Evolutionary conservation across 495 filamentous ascomycete genomes (phyloP), one percentile per base, ranked within the genome.

Genomic region (Penicillium coprophilum): DNA sequence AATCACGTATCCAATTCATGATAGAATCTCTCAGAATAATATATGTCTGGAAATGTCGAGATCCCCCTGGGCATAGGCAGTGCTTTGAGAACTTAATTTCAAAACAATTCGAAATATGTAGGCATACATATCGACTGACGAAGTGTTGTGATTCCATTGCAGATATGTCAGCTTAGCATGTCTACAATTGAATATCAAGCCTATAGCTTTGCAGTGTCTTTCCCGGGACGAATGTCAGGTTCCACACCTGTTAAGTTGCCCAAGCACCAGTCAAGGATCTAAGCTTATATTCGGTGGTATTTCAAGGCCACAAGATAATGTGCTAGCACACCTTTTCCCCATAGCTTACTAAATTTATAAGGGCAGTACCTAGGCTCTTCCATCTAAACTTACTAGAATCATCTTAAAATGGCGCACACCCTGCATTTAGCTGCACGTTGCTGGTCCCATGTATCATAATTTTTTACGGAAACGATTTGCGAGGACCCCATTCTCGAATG

Each of bases 401-500:
- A 57, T 48, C 38, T 10, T 15, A 28, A 46, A 34, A 50, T 54
- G 51, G 24, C 8, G 9, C 21, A 8, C 45, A 21, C 45, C 17
- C 27, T 23, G 13, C 27, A 27, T 19, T 6, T 13, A 11, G 15
- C 34, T 19, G 32, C 19, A 24, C n/a, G 12, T 43, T 24, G 27
- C 41, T 24, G 20, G 28, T 56, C 59, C 32, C 31, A 20, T n/a
- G 10, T 65, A 2, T 17, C 13, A 7, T 10, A 38, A 30, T 57
- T 57, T 21, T 32, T 65, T 9, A 51, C 36, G 4, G 63, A 68
- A 51, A 49, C 62, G 13, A 62, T 61, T 43, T 48, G 59, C 32
- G 59, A 62, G 47, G 63, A 64, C 43, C 20, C 64, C 15, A 39
- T 66, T 13, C 57, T 69, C 20, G 60, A 64, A 55, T 39, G 52